phyloP scores from a whole-genome alignment of 352 stramenopile species.

The Phytophthora aleatoria region DNA sequence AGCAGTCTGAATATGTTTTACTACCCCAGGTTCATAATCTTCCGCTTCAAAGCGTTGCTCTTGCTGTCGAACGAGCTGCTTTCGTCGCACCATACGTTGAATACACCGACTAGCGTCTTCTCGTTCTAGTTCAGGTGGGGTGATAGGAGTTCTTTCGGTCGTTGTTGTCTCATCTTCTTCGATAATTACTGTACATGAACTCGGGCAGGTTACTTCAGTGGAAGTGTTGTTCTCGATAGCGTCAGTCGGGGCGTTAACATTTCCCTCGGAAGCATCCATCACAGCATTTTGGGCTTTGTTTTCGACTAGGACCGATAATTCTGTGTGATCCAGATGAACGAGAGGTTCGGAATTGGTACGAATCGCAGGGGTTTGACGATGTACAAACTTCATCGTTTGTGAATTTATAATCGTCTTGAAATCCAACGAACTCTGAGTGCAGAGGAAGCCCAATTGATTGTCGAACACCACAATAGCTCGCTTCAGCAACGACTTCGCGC shows the following conservation, averaged over 20 bases:
- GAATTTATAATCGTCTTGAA: constrained; percentile 58
- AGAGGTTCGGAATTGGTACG: not conserved
- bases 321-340: not conserved
- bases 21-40: constrained; percentile 29
- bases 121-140: constrained; percentile 16
- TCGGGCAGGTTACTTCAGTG: too few species aligned
- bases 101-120: constrained; percentile 30
- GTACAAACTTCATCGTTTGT: constrained; percentile 34
- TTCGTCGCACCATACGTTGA: constrained; percentile 29
- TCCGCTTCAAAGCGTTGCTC: constrained; percentile 19
- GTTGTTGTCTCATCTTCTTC: not conserved
- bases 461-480: constrained; percentile 60
- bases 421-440: constrained; percentile 58
- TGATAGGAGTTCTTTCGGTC: not conserved
- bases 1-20: constrained; percentile 9
- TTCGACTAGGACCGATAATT: not conserved
- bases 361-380: constrained; percentile 16
- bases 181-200: not conserved
- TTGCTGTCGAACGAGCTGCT: constrained; percentile 14
- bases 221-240: not conserved
- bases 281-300: not conserved
- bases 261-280: not conserved
- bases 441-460: constrained; percentile 59
- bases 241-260: not conserved
- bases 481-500: constrained; percentile 57